Evolutionary conservation across 495 filamentous ascomycete genomes (phyloP).

Genomic region (Neurospora sp.): DNA sequence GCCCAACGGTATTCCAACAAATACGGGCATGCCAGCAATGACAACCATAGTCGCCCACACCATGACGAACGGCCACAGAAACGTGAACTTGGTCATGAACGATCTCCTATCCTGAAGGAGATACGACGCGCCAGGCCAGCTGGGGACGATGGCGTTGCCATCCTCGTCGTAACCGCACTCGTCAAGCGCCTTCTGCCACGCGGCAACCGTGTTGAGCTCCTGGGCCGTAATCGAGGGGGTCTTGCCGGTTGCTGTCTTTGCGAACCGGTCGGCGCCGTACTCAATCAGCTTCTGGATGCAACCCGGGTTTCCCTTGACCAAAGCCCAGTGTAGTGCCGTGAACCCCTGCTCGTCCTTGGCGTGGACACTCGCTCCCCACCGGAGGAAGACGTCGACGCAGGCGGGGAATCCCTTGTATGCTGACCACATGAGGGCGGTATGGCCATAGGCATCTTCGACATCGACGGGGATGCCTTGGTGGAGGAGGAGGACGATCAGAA

Average conservation of each 20-base stretch:
- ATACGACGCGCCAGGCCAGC: constrained; percentile 45
- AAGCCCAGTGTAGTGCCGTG: constrained; percentile 89
- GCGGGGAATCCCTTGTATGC: constrained; percentile 91
- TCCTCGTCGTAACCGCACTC: constrained; percentile 79
- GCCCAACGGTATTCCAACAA: constrained; percentile 61
- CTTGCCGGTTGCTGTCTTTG: constrained; percentile 77
- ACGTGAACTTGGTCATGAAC: constrained; percentile 80
- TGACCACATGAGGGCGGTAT: constrained; percentile 96
- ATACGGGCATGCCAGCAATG: constrained; percentile 64
- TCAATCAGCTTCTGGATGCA: constrained; percentile 89
- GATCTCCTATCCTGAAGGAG: constrained; percentile 60
- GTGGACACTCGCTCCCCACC: constrained; percentile 92
- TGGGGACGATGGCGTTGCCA: constrained; percentile 53
- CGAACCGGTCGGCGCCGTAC: constrained; percentile 87
- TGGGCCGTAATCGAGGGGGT: constrained; percentile 71
- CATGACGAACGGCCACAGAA: constrained; percentile 75
- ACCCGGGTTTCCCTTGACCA: constrained; percentile 78
- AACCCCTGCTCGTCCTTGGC: constrained; percentile 84
- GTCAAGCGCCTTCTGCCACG: constrained; percentile 75
- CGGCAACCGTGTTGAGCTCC: constrained; percentile 75
- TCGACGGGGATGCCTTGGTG: constrained; percentile 94
- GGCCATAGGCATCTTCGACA: constrained; percentile 73
- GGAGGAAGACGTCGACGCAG: constrained; percentile 84
- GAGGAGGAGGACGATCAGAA: constrained; percentile 70
- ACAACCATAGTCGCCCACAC: constrained; percentile 61